phyloP scores from a whole-genome alignment of 2,329 filamentous ascomycete genomes.

The Fusarium ramigenum region DNA sequence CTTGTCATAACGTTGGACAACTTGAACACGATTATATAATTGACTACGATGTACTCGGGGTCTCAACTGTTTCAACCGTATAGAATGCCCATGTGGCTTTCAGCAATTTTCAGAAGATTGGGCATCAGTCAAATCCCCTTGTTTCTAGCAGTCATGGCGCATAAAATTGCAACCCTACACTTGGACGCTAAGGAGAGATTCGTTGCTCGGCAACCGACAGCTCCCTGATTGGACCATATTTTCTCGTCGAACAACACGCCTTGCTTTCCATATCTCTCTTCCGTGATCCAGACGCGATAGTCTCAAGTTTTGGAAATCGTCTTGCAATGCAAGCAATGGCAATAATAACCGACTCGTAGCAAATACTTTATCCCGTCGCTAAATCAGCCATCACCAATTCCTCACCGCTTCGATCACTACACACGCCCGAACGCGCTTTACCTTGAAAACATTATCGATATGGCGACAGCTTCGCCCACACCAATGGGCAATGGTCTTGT shows the following conservation, averaged over 20 bases:
- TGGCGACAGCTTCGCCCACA: slow-evolving; percentile 66
- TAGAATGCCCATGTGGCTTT: not conserved
- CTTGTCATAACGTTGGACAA: not conserved
- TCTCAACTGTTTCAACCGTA: not conserved
- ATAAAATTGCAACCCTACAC: slow-evolving; percentile 26
- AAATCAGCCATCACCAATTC: slow-evolving; percentile 27
- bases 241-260: slow-evolving; percentile 43
- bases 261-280: slow-evolving; percentile 34
- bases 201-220: slow-evolving; percentile 48
- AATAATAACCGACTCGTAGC: slow-evolving; percentile 53
- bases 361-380: slow-evolving; percentile 45
- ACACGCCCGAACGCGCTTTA: slow-evolving; percentile 31
- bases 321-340: slow-evolving; percentile 50
- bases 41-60: not conserved
- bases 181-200: slow-evolving; percentile 10
- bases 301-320: slow-evolving; percentile 48
- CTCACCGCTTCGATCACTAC: slow-evolving; percentile 22
- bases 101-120: not conserved
- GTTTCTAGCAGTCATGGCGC: not conserved
- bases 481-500: slow-evolving; percentile 61
- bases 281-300: slow-evolving; percentile 46
- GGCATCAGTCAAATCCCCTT: not conserved
- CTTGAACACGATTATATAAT: not conserved
- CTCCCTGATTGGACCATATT: slow-evolving; percentile 44
- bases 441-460: slow-evolving; percentile 44